Percentiles rank a stretch among this genome's conserved stretches.
phyloP scores from a whole-genome alignment of 768 basidiomycete genomes.

The Dictyophora rubrovolvata region DNA sequence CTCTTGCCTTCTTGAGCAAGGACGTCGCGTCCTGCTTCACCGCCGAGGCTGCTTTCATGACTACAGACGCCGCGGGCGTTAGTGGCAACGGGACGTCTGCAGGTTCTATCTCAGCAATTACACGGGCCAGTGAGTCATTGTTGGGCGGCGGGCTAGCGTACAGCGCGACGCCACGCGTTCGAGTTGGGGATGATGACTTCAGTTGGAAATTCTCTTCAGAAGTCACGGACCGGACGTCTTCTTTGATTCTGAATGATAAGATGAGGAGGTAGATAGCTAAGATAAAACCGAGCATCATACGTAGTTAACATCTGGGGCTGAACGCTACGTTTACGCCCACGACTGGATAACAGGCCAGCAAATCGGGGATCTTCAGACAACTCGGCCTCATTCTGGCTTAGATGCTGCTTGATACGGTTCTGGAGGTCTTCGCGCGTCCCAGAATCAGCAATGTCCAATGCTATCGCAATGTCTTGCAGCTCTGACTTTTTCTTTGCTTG shows the following conservation, averaged over 20 bases:
- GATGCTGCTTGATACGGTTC: constrained; percentile 49
- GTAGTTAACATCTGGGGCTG: constrained; percentile 5
- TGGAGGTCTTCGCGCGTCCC: constrained; percentile 52
- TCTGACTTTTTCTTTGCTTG: constrained; percentile 62
- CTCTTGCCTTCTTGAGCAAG: constrained; percentile 9
- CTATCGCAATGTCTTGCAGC: constrained; percentile 48
- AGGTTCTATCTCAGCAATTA: neutral
- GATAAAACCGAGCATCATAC: neutral
- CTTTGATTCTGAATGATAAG: neutral
- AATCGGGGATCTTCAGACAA: constrained; percentile 52
- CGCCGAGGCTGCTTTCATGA: constrained; percentile 16
- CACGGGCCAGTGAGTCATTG: neutral
- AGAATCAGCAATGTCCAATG: constrained; percentile 38
- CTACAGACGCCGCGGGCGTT: constrained; percentile 21
- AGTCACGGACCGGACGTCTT: neutral
- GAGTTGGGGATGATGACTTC: neutral
- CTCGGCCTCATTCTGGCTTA: constrained; percentile 41
- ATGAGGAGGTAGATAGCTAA: neutral
- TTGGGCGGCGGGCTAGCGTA: neutral
- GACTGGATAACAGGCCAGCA: constrained; percentile 36
- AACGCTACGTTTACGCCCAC: constrained; percentile 7
- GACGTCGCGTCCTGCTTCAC: constrained; percentile 11
- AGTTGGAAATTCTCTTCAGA: neutral
- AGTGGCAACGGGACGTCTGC: constrained; percentile 10
- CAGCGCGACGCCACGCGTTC: constrained; percentile 1